phyloP scores from a whole-genome alignment of 306 rosid species.

The Quercus bicolor region DNA sequence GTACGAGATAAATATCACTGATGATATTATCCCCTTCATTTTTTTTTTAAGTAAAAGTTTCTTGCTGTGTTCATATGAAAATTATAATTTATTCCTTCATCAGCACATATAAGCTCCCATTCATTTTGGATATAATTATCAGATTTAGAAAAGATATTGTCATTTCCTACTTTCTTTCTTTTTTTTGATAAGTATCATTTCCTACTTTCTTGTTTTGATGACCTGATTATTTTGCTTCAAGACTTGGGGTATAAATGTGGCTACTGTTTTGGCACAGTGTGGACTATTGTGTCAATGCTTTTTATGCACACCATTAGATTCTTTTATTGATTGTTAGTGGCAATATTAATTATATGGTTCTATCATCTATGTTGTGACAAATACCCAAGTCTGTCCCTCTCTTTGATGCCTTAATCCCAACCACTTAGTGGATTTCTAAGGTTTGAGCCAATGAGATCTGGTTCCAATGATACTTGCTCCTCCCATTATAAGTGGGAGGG shows the following conservation, averaged over 20 bases:
- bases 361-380: background rate
- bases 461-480: too few relatives aligned
- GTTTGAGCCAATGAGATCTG: background rate
- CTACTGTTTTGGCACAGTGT: too few relatives aligned
- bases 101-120: too few relatives aligned
- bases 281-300: background rate
- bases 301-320: background rate
- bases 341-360: background rate
- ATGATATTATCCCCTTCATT: background rate
- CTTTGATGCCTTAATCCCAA: background rate
- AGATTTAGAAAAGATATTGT: too few relatives aligned
- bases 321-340: background rate
- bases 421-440: background rate
- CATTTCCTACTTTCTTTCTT: too few relatives aligned
- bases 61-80: background rate
- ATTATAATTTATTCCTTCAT: background rate
- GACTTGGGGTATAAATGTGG: too few relatives aligned
- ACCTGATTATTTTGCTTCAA: too few relatives aligned
- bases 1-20: background rate
- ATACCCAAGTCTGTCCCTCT: background rate
- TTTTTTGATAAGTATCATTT: too few relatives aligned
- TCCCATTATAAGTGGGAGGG: too few relatives aligned
- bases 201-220: too few relatives aligned
- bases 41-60: background rate
- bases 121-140: too few relatives aligned